These are phyloP conservation scores for Tolypocladium endophyticum DNA, from an alignment of 2,329 filamentous ascomycete species.

Conservation along the genomic window DNA sequence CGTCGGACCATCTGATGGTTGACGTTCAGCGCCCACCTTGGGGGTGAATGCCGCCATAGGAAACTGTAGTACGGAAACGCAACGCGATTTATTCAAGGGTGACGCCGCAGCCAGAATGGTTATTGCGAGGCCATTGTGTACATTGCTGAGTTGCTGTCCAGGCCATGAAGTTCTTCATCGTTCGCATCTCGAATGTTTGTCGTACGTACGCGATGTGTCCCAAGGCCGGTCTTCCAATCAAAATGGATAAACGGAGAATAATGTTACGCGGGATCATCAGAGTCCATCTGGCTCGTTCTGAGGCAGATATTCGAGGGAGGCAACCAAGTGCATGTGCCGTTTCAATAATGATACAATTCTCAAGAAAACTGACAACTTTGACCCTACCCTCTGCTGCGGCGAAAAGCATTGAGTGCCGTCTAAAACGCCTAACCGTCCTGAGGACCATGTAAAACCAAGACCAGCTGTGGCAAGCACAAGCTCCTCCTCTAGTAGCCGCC, in stretches of 20 bases:
- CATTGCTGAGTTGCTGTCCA: too few species aligned
- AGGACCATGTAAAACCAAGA: constrained; percentile 3
- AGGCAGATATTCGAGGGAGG: background rate
- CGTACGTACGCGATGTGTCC: background rate
- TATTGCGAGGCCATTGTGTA: too few species aligned
- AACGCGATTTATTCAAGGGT: too few species aligned
- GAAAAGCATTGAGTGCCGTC: constrained; percentile 3
- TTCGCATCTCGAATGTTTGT: too few species aligned
- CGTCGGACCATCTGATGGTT: too few species aligned
- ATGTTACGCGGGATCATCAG: background rate
- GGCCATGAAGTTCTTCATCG: too few species aligned
- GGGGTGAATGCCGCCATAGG: too few species aligned
- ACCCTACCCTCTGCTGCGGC: constrained; percentile 7
- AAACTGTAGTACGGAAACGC: too few species aligned
- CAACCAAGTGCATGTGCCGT: constrained; percentile 1
- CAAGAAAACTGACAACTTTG: constrained; percentile 2
- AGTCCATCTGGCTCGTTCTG: background rate
- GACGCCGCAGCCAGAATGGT: too few species aligned
- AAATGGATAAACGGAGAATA: background rate
- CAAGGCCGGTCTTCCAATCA: background rate
- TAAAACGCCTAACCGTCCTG: constrained; percentile 4
- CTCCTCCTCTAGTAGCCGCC: background rate
- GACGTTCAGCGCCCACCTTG: too few species aligned
- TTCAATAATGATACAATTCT: background rate
- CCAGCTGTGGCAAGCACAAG: constrained; percentile 1